Base-by-base conservation (phyloP, 202 grass and related monocot genomes). In the Eragrostis tef region DNA sequence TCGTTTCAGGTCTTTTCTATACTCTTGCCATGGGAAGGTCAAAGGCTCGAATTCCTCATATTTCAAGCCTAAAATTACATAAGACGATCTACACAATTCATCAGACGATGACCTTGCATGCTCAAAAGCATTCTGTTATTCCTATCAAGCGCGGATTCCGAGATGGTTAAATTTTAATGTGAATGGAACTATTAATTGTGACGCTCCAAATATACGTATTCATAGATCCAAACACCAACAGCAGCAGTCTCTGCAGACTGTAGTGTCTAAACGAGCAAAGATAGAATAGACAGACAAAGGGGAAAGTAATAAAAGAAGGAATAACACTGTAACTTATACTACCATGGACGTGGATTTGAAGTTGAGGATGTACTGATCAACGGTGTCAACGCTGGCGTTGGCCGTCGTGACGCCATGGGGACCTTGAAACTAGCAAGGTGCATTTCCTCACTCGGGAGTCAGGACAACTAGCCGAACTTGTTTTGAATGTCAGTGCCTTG, bases 301-400 rank as follows among this genome's bases (percentile, higher is more conserved):
- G 7, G 8, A 27, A 29, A 15, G 24, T 3, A 29, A 6, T 6
- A 21, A 21, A 25, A 62, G 16, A 7, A n/a, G n/a, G n/a, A n/a
- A n/a, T n/a, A n/a, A n/a, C n/a, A 69, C 17, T 6, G 36, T 57
- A 46, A 31, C 22, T 39, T 39, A 34, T 81, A 93, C n/a, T n/a
- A n/a, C 93, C 90, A 52, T 72, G 77, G 83, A 87, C 7, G 83
- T 45, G 25, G 44, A 45, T 34, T 80, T 78, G 17, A 90, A 89
- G 86, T 77, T 74, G 70, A 82, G 26, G 56, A 87, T 81, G 79
- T 93, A 85, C 26, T 50, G 52, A 43, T 21, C 10, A 19, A 87
- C 58, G 72, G 80, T 49, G 60, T 68, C 43, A 25, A 90, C 44
- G 19, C 75, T 75, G 6, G 45, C 56, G 45, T 29, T 53, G 70